Base-by-base conservation (phyloP, 441 rosid species). In the Adansonia grandidieri region DNA sequence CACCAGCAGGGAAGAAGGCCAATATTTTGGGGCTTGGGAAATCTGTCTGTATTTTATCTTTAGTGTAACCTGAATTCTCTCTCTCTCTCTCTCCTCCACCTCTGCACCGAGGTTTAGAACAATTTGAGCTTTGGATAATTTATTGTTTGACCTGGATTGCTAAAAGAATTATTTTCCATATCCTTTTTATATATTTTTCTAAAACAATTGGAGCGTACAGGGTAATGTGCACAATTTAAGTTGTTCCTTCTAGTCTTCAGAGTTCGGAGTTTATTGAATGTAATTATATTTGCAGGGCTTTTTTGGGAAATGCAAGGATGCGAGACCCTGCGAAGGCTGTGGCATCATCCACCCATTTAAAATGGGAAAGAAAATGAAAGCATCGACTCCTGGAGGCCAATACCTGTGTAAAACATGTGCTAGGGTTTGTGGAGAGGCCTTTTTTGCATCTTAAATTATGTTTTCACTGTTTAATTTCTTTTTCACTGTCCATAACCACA, bases 391-490 rank as follows among this genome's bases (percentile, higher is more conserved):
- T 54, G 89, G 86, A 76, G 90, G 88, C 79, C 91, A 85, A 63
- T 82, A 87, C 63, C 85, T 93, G 53, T 96, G 99, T 88, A 91
- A 87, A 87, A 87, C 90, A 47, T 96, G 99, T 87, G 88, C 95
- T 47, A 88, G 87, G 93, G 99, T 93, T 58, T 60, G 91, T 85
- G 65, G 19, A 40, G 5, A 75, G 77, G 47, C 80, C 63, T 47
- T 66, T 9, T 73, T 64, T 54, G 62, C 50, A 73, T 73, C 67
- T 24, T 62, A 72, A 24, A 24, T 65, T 77, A 17, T 75, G 19
- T 70, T 73, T 75, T 37, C 5, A 69, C 42, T 75, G 17, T 47
- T 15, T 67, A 24, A 24, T 64, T 4, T 60, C 37, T 3, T 28
- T 24, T 13, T 66, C 63, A 44, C 71, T 48, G 62, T 60, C 74